Evolutionary conservation across 306 rosid species (phyloP), one percentile per base, ranked within the genome.

Genomic region (Sophora flavescens): DNA sequence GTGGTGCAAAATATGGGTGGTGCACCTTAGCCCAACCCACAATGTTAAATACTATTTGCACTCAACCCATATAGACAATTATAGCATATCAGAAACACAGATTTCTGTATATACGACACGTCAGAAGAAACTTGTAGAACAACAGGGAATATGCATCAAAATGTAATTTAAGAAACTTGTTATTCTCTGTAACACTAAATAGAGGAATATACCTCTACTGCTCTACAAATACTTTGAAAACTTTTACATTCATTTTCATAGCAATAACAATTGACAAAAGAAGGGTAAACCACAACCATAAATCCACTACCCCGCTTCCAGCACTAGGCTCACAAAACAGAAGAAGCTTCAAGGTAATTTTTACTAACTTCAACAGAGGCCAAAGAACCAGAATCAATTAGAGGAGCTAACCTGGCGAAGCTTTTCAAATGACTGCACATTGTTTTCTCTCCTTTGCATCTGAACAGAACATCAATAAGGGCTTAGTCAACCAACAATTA

Each of bases 371-470:
- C 51, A 42, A 74, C 51, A 51, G 11, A 61, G 12, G 45, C 63
- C 73, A 15, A 74, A 53, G 44, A 60, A 62, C 14, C 58, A 22
- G 63, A 79, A 75, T 26, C 51, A 83, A 63, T 62, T 47, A 45
- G 70, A 68, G 12, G 47, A 47, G 72, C 79, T 77, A 59, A 93
- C 98, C 97, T 91, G 98, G 78, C 98, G 98, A 87, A 93, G 97
- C 97, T 89, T 93, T 87, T 93, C 98, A 87, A 93, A 93, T 68
- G 98, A 91, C 89, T 91, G 98, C 78, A 93, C 96, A 83, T 91
- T 93, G 90, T 93, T 93, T 81, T 93, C 98, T 86, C 98, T 89
- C 84, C 98, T 88, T 83, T 93, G 98, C 98, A 91, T 93, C 98
- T 93, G 73, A 77, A 84, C 22, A 80, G 80, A 81, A 79, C 50